phyloP scores from a whole-genome alignment of 2,329 filamentous ascomycete genomes.

The Gliomastix tumulicola region DNA sequence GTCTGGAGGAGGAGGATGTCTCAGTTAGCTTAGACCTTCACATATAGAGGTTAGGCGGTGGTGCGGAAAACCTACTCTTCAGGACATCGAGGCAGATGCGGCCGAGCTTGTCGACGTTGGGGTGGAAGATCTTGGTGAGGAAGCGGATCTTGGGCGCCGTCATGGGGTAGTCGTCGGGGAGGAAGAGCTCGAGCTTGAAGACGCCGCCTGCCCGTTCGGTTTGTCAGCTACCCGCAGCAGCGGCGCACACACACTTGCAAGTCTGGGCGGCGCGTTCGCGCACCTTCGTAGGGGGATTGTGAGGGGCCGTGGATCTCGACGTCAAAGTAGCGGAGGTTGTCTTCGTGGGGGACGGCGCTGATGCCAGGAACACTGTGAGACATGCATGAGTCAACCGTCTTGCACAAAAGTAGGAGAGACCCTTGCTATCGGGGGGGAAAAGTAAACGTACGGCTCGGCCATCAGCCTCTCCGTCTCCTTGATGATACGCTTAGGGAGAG shows the following conservation, averaged over 20 bases:
- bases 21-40: not conserved
- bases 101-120: constrained; percentile 95
- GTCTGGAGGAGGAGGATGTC: constrained; percentile 45
- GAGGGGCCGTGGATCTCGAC: constrained; percentile 91
- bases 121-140: constrained; percentile 98
- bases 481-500: constrained; percentile 91
- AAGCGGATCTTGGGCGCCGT: constrained; percentile 97
- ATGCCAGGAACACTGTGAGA: constrained; percentile 79
- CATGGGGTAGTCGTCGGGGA: constrained; percentile 99
- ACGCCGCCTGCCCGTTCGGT: constrained; percentile 51
- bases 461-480: constrained; percentile 98
- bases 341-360: constrained; percentile 89
- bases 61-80: constrained; percentile 65
- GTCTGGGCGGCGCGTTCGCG: constrained; percentile 10
- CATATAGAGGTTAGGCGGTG: not conserved
- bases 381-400: not conserved
- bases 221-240: not conserved
- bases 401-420: no score
- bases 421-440: constrained; percentile 1
- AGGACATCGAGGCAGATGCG: constrained; percentile 95
- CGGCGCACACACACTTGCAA: no score
- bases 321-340: constrained; percentile 97
- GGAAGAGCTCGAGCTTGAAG: constrained; percentile 95
- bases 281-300: constrained; percentile 92
- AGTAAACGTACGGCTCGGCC: constrained; percentile 75